Evolutionary conservation across 768 basidiomycete genomes (phyloP).

Genomic region (Kwoniella shandongensis): DNA sequence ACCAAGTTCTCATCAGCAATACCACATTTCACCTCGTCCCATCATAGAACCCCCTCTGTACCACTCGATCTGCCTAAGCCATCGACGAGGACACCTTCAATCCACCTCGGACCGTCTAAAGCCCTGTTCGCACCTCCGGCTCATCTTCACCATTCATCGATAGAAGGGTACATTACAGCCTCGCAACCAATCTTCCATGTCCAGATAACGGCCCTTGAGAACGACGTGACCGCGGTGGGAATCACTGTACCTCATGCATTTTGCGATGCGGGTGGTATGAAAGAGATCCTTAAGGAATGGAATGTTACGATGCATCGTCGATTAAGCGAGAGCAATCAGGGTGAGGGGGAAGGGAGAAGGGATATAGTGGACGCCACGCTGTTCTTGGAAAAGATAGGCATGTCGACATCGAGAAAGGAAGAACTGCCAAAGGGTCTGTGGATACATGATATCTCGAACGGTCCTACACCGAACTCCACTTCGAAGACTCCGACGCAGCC

Average conservation of each 20-base stretch:
- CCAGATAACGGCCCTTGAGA: constrained; percentile 1
- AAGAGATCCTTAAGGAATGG: constrained; percentile 2
- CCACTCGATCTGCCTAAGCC: neutral
- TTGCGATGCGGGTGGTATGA: constrained; percentile 11
- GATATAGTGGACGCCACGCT: constrained; percentile 6
- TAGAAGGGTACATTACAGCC: neutral
- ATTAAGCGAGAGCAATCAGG: neutral
- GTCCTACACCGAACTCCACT: neutral
- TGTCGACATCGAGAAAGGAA: neutral
- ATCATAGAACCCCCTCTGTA: neutral
- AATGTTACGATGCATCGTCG: neutral
- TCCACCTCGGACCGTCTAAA: neutral
- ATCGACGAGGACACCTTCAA: constrained; percentile 1
- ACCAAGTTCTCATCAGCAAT: neutral
- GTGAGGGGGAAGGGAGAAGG: neutral
- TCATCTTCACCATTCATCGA: neutral
- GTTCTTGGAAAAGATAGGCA: constrained; percentile 5
- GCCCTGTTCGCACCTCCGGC: neutral
- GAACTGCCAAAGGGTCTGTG: neutral
- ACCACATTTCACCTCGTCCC: neutral
- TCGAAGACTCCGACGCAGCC: neutral
- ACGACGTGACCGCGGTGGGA: constrained; percentile 1
- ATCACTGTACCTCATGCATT: constrained; percentile 4
- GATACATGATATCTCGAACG: neutral
- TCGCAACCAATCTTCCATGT: constrained; percentile 9